phyloP scores from a whole-genome alignment of 2,329 filamentous ascomycete genomes.

The Talaromyces rugulosus region DNA sequence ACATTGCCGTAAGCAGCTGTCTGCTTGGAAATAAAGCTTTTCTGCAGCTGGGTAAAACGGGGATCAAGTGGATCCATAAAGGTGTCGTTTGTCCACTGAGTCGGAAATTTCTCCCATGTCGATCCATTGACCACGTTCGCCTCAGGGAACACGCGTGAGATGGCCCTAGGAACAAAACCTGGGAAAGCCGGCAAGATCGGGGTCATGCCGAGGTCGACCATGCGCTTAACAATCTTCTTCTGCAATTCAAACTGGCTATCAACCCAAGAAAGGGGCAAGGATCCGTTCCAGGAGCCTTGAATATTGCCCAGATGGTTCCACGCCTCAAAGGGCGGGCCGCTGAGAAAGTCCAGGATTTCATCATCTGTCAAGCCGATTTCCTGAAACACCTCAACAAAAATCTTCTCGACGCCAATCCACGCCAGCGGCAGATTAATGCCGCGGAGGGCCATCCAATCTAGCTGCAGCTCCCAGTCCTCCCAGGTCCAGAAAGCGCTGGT shows the following conservation, averaged over 20 bases:
- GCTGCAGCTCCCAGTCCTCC: slow-evolving; percentile 51
- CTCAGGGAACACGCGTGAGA: slow-evolving; percentile 40
- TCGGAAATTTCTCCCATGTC: slow-evolving; percentile 41
- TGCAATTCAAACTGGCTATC: slow-evolving; percentile 46
- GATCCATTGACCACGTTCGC: slow-evolving; percentile 43
- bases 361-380: slow-evolving; percentile 42
- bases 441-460: slow-evolving; percentile 52
- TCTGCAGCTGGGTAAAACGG: slow-evolving; percentile 42
- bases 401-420: slow-evolving; percentile 51
- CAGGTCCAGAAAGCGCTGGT: slow-evolving; percentile 50
- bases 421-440: slow-evolving; percentile 51
- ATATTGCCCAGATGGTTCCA: slow-evolving; percentile 56
- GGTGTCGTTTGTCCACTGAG: slow-evolving; percentile 42
- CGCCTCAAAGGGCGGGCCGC: slow-evolving; percentile 49
- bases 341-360: slow-evolving; percentile 46
- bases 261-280: slow-evolving; percentile 45
- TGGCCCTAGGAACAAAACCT: slow-evolving; percentile 45
- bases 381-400: slow-evolving; percentile 46
- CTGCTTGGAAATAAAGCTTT: slow-evolving; percentile 46
- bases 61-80: slow-evolving; percentile 48
- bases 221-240: slow-evolving; percentile 46
- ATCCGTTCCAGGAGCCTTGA: slow-evolving; percentile 47
- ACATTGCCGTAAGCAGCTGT: slow-evolving; percentile 46
- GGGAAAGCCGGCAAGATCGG: slow-evolving; percentile 50
- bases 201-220: slow-evolving; percentile 52